Base-by-base conservation (phyloP, 1,284 basidiomycete genomes). In the Ustilago hordei region DNA sequence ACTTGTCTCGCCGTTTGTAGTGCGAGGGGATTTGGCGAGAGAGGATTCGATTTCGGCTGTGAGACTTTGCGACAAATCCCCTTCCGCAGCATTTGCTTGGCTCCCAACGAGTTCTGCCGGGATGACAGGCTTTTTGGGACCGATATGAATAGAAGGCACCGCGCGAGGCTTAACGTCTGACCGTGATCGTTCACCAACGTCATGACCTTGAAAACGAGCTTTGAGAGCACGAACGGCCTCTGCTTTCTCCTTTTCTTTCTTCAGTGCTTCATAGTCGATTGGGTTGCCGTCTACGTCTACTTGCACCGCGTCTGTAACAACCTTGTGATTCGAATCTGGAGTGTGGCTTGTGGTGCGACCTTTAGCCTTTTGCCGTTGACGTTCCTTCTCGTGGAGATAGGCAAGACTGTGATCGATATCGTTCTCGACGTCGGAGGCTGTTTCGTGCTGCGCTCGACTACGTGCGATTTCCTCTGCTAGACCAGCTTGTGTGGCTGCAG, bases 341-440 rank as follows among this genome's bases (percentile, higher is more conserved):
- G 56, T 8, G 4, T 52, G 11, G 15, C n/a, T 41, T 19, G 57
- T 47, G 5, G 47, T 61, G 3, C 60, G 70, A 15, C 70, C 75
- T 59, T 74, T 74, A 15, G 67, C 70, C 31, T 65, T 70, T 41
- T 74, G 70, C 13, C 70, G 58, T 36, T 64, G 65, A 12, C 64
- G 32, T 31, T 82, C 78, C 59, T 69, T 65, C 35, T 79, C 71
- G 41, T 82, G 72, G 13, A 84, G 67, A 36, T 80, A 77, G 1
- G 69, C 66, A 35, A 83, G 60, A 48, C 69, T 78, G 60, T 75
- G 75, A 36, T 84, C 82, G 17, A 81, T 77, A 50, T 84, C 82
- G n/a, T 76, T 74, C 34, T 81, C 80, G 28, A 81, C 67, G 11
- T 79, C 71, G 1, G 65, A 69, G 0, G 75, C 78, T 12, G 75